Evolutionary conservation across 306 rosid genomes (phyloP).

Genomic region (Fragaria iinumae): DNA sequence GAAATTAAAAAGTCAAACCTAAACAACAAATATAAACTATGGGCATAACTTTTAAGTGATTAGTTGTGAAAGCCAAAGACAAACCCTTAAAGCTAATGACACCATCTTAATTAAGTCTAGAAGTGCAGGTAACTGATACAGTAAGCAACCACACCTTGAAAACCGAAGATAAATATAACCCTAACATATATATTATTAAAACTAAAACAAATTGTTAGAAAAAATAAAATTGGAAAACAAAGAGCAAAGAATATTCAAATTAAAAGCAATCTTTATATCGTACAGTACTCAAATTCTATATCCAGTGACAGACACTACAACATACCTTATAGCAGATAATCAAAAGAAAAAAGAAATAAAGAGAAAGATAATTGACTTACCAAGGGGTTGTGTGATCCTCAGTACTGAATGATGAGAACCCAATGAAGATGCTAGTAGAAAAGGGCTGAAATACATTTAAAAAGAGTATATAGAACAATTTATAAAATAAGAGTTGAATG

Average conservation of each 20-base stretch:
- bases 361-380: not conserved
- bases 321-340: not conserved
- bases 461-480: not conserved
- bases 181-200: not conserved
- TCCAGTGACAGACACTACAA: not conserved
- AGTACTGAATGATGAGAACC: not conserved
- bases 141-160: not conserved
- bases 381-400: not conserved
- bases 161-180: not conserved
- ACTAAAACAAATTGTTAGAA: not conserved
- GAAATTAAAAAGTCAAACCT: not conserved
- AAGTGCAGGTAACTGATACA: not conserved
- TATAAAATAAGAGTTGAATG: not conserved
- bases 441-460: not conserved
- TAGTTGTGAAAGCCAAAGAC: not conserved
- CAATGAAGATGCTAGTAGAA: no score
- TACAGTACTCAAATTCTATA: not conserved
- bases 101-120: not conserved
- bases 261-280: not conserved
- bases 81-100: no score
- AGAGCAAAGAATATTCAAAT: not conserved
- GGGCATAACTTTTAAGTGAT: not conserved
- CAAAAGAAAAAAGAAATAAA: not conserved
- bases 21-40: not conserved
- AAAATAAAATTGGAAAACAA: not conserved